Conservation (phyloP, 2,329 filamentous ascomycete genomes). For the Chrysosporium queenslandicum region DNA sequence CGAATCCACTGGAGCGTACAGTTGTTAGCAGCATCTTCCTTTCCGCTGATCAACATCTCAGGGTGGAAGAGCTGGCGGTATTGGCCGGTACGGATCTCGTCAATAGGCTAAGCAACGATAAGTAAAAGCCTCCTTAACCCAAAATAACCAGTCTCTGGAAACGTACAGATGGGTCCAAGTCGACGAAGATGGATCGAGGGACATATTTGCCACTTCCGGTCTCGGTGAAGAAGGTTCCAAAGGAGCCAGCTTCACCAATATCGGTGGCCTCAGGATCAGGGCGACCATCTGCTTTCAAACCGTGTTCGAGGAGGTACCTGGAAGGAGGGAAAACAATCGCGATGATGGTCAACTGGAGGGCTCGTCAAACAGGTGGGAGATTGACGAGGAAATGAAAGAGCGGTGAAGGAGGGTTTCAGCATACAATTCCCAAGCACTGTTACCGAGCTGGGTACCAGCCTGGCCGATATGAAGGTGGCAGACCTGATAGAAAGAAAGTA, state of each 20-base stretch:
- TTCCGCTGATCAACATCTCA: constrained; percentile 56
- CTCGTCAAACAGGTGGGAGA: neutral
- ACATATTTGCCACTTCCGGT: constrained; percentile 57
- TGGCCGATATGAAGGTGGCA: constrained; percentile 59
- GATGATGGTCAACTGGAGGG: neutral
- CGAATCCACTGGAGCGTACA: constrained; percentile 35
- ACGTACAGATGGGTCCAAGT: constrained; percentile 53
- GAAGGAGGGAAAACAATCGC: neutral
- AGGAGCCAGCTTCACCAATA: constrained; percentile 46
- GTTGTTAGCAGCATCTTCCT: constrained; percentile 61
- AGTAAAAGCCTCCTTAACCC: neutral
- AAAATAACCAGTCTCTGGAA: neutral
- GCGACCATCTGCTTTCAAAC: constrained; percentile 51
- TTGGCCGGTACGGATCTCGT: constrained; percentile 55
- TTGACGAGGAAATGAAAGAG: constrained; percentile 14
- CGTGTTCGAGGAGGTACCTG: constrained; percentile 58
- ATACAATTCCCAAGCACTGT: constrained; percentile 60
- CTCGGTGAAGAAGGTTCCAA: constrained; percentile 58
- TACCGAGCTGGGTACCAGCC: constrained; percentile 57
- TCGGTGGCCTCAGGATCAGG: constrained; percentile 47
- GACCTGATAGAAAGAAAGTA: constrained; percentile 39
- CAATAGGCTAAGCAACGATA: constrained; percentile 43
- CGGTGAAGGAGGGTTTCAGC: constrained; percentile 25
- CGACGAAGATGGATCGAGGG: constrained; percentile 57
- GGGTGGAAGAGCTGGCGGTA: constrained; percentile 58